These are phyloP conservation scores for Mortierella sp. DNA, from an alignment of 371 early-diverging fungal species.

Conservation along the genomic window DNA sequence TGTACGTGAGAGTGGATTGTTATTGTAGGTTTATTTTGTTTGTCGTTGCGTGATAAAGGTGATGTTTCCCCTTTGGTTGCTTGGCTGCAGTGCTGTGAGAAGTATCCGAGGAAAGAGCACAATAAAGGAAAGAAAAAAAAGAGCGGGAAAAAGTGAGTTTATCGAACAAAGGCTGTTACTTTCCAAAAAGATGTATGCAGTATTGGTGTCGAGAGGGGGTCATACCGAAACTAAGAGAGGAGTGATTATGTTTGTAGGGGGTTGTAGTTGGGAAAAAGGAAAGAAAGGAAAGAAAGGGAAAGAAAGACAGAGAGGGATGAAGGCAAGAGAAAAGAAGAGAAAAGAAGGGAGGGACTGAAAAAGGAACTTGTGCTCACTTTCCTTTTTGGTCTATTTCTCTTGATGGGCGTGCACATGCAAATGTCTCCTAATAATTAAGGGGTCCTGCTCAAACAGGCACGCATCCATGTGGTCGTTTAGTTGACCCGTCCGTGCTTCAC, in stretches of 20 bases:
- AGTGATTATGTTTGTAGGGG: neutral
- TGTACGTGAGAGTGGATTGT: slow-evolving; percentile 1
- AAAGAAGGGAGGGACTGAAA: neutral
- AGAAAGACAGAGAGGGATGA: neutral
- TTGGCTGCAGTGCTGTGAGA: neutral
- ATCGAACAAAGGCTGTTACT: neutral
- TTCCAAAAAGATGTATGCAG: too few species aligned
- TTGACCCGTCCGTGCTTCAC: neutral
- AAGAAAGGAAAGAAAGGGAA: neutral
- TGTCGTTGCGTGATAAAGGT: neutral
- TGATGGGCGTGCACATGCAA: neutral
- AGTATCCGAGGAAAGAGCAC: neutral
- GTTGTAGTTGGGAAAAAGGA: neutral
- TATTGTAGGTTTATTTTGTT: neutral
- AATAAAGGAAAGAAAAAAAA: neutral
- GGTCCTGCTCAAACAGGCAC: neutral
- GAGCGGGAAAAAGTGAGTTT: slow-evolving; percentile 14
- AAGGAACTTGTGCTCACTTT: neutral
- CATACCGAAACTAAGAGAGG: neutral
- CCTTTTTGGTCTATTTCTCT: neutral
- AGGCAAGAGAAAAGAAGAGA: neutral
- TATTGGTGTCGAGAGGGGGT: neutral
- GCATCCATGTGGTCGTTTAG: neutral
- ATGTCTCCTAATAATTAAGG: neutral
- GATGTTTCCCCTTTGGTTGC: neutral